Evolutionary conservation across 2,329 filamentous ascomycete species (phyloP).

Genomic region (Ceratocystis albifundus): DNA sequence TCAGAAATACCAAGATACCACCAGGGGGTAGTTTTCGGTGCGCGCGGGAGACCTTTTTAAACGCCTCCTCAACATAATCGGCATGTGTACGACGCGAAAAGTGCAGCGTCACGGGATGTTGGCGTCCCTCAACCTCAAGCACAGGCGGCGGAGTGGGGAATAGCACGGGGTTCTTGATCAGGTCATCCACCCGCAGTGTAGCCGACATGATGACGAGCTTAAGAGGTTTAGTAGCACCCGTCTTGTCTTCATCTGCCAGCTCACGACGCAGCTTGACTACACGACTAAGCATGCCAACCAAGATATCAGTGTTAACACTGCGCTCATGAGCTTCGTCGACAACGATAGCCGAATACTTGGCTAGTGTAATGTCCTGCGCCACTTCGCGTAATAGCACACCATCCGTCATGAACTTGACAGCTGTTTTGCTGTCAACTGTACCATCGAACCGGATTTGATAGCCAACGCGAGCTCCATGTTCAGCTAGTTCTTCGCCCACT

Average conservation of each 20-base stretch:
- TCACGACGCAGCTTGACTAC: conserved; percentile 75
- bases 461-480: conserved; percentile 64
- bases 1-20: conserved; percentile 87
- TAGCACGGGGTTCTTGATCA: conserved; percentile 69
- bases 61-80: conserved; percentile 86
- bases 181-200: conserved; percentile 79
- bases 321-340: conserved; percentile 97
- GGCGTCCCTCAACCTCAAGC: conserved; percentile 79
- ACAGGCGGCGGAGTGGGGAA: conserved; percentile 72
- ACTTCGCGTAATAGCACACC: conserved; percentile 89
- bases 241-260: conserved; percentile 57
- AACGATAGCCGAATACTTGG: conserved; percentile 84
- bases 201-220: conserved; percentile 98
- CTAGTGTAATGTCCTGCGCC: conserved; percentile 73
- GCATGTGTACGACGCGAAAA: conserved; percentile 71
- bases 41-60: conserved; percentile 72
- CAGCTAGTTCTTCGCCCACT: conserved; percentile 73
- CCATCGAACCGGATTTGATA: conserved; percentile 96
- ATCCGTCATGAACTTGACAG: conserved; percentile 98
- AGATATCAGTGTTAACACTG: conserved; percentile 92
- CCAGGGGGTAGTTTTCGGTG: conserved; percentile 84
- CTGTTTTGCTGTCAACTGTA: conserved; percentile 65
- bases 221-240: conserved; percentile 53
- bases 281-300: conserved; percentile 93
- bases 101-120: conserved; percentile 81